phyloP scores from a whole-genome alignment of 805 yeast genomes.

The Yamadazyma olivae region DNA sequence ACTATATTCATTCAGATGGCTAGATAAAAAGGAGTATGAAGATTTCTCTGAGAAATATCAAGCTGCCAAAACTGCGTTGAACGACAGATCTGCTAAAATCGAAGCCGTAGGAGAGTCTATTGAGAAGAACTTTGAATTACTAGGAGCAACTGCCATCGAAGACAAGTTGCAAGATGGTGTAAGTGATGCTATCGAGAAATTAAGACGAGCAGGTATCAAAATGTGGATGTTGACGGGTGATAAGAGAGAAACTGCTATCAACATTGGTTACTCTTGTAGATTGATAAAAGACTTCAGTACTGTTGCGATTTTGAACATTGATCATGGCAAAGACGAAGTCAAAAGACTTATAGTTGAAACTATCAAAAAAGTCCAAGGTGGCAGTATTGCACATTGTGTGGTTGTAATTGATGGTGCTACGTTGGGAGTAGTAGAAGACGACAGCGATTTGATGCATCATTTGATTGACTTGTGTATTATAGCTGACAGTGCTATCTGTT shows the following conservation, averaged over 20 bases:
- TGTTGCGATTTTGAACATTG: constrained; percentile 63
- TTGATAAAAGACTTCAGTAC: constrained; percentile 91
- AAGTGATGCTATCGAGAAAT: constrained; percentile 87
- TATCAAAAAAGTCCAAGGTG: constrained; percentile 65
- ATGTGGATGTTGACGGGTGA: constrained; percentile 99
- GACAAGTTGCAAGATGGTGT: constrained; percentile 98
- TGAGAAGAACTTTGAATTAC: constrained; percentile 64
- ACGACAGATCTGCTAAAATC: constrained; percentile 60
- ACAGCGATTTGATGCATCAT: constrained; percentile 65
- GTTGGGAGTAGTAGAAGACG: constrained; percentile 66
- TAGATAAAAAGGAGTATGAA: constrained; percentile 55
- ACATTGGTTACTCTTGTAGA: constrained; percentile 92
- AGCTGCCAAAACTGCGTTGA: constrained; percentile 73
- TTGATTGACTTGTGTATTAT: constrained; percentile 83
- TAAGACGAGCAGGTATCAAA: constrained; percentile 89
- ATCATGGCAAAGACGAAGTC: constrained; percentile 51
- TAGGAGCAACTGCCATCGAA: constrained; percentile 97
- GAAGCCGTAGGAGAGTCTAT: constrained; percentile 70
- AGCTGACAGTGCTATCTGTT: constrained; percentile 88
- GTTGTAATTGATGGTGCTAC: constrained; percentile 95
- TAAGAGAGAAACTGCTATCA: constrained; percentile 95
- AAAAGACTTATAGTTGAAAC: constrained; percentile 72
- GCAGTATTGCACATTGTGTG: constrained; percentile 88
- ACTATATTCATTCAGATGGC: constrained; percentile 75
- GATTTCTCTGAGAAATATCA: constrained; percentile 67